Conservation (phyloP, 306 rosid species). For the Cicer bijugum region DNA sequence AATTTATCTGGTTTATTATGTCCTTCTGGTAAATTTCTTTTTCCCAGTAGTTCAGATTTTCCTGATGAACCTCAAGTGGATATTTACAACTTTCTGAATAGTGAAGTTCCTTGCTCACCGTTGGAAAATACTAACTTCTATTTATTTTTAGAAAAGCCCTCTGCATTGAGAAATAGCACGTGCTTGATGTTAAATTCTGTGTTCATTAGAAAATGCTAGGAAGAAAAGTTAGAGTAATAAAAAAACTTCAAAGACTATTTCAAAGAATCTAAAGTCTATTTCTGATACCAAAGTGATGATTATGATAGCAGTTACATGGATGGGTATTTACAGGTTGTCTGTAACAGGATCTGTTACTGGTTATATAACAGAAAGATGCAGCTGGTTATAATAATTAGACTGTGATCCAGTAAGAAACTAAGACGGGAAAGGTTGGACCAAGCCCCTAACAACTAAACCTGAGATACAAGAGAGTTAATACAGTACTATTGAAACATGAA, state of each 20-base stretch:
- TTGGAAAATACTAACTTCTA: conserved; percentile 19
- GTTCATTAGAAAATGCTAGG: not conserved
- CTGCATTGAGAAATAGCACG: conserved; percentile 17
- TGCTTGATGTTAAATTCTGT: conserved; percentile 3
- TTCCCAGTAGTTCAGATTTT: not conserved
- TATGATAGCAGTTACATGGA: not conserved
- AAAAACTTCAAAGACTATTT: not conserved
- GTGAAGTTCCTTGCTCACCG: not conserved
- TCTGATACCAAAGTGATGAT: conserved; percentile 12
- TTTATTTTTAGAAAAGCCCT: conserved; percentile 8
- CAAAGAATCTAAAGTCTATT: not conserved
- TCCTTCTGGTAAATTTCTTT: conserved; percentile 2
- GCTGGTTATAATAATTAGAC: not conserved
- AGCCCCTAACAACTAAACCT: not conserved
- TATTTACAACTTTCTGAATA: conserved; percentile 7
- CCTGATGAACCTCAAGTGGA: conserved; percentile 10
- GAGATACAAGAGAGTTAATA: not conserved
- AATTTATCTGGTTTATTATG: conserved; percentile 11
- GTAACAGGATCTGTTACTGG: not conserved
- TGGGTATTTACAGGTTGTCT: conserved; percentile 15
- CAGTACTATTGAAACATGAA: conserved; percentile 4
- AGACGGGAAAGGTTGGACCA: conserved; percentile 11
- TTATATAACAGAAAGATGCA: conserved; percentile 9
- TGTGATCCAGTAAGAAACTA: not conserved
- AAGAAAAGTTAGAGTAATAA: not conserved